These are phyloP conservation scores for Pichia occidentalis DNA, from an alignment of 805 yeast species.

Conservation along the genomic window DNA sequence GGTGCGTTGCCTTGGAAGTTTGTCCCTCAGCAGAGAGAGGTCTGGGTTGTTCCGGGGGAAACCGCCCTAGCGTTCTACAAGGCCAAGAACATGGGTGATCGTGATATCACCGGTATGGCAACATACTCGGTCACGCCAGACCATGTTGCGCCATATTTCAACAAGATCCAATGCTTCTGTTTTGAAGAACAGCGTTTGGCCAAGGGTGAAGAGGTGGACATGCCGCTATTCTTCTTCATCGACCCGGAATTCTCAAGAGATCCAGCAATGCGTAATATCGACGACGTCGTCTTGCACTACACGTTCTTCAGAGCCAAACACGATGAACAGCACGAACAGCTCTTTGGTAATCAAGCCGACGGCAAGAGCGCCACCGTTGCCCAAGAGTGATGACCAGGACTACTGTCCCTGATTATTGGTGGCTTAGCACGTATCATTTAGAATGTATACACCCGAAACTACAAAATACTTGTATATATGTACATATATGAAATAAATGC, in stretches of 20 bases:
- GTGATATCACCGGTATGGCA: conserved; percentile 97
- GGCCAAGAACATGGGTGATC: conserved; percentile 79
- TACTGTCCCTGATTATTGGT: too few species aligned
- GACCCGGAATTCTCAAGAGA: conserved; percentile 94
- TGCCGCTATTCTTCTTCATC: conserved; percentile 96
- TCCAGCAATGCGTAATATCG: conserved; percentile 85
- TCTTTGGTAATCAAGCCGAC: conserved; percentile 24
- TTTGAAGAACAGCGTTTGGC: conserved; percentile 91
- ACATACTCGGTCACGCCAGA: conserved; percentile 96
- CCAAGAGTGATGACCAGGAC: too few species aligned
- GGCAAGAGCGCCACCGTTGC: too few species aligned
- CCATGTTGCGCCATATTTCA: conserved; percentile 92
- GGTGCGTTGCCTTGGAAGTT: conserved; percentile 92
- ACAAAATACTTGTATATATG: conserved; percentile 1
- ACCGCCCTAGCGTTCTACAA: conserved; percentile 94
- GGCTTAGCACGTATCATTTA: too few species aligned
- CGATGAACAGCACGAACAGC: conserved; percentile 23
- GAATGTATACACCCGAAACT: too few species aligned
- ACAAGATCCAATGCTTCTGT: conserved; percentile 96
- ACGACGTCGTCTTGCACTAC: conserved; percentile 85
- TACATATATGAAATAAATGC: background rate
- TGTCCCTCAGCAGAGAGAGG: conserved; percentile 90
- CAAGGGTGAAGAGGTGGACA: conserved; percentile 97
- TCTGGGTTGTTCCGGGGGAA: conserved; percentile 90
- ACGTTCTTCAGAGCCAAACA: conserved; percentile 71